These are phyloP conservation scores for Halenospora varia DNA, from an alignment of 495 filamentous ascomycete species.

Conservation along the genomic window DNA sequence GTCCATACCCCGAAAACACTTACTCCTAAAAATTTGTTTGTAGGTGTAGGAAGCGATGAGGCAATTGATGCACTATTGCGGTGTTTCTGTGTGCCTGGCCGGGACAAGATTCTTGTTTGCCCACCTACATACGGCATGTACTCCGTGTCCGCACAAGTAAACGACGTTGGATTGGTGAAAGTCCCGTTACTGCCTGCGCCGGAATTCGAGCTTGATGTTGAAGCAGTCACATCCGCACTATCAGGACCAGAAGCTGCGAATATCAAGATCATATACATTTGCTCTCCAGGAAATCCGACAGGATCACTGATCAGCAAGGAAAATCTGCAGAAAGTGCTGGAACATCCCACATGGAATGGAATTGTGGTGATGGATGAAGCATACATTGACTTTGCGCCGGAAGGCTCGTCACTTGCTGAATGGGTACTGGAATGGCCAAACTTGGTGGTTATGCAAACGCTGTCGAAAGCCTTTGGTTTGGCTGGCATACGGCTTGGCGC, in stretches of 20 bases:
- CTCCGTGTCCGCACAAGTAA: constrained; percentile 84
- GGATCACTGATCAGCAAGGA: constrained; percentile 69
- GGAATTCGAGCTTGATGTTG: constrained; percentile 65
- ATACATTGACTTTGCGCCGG: constrained; percentile 89
- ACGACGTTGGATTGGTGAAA: constrained; percentile 82
- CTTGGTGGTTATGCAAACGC: constrained; percentile 94
- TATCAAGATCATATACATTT: constrained; percentile 89
- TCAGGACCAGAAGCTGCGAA: constrained; percentile 42
- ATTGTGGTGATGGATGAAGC: constrained; percentile 92
- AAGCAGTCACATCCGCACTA: constrained; percentile 61
- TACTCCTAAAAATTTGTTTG: constrained; percentile 79
- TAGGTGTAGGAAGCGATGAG: constrained; percentile 94
- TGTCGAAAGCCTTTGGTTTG: constrained; percentile 93
- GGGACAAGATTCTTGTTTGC: constrained; percentile 87
- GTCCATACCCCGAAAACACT: constrained; percentile 71
- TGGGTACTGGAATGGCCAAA: constrained; percentile 95
- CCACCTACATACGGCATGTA: constrained; percentile 99
- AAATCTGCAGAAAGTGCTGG: constrained; percentile 69
- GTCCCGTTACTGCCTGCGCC: constrained; percentile 63
- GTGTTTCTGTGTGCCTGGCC: constrained; percentile 84
- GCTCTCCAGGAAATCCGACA: constrained; percentile 93
- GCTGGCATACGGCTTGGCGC: constrained; percentile 82
- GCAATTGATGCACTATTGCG: constrained; percentile 90
- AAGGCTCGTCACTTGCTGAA: constrained; percentile 79
- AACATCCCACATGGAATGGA: constrained; percentile 93